Base-by-base conservation (phyloP, 148 eudicot species). In the Persicaria tinctoria region DNA sequence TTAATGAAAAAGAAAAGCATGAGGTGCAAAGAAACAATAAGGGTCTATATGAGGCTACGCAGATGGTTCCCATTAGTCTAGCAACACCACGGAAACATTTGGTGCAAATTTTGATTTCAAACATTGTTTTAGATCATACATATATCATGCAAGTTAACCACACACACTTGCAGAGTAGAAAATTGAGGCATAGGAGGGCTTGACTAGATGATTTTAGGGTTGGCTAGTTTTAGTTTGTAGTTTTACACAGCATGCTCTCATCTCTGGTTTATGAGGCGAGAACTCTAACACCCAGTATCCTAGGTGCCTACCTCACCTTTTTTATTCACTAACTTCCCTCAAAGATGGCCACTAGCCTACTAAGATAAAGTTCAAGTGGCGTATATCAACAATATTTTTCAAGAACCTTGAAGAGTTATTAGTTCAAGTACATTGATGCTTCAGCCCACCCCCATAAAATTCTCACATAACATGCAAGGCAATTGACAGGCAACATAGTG, bases 401-500 rank as follows among this genome's bases (percentile, higher is more conserved):
- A 50, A 50, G 53, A 50, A 50, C 53, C 12, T 50, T 7, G 11
- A 50, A 7, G 53, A 8, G 11, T 50, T 50, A 50, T 50, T 50
- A 12, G 53, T 12, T 50, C 53, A 50, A 50, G 9, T 8, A 50
- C 12, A 12, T 7, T 7, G 8, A 9, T 50, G 11, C 1, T 2
- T 50, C 11, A 50, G 12, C 53, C 53, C 53, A 50, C 12, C 53
- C 3, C 6, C 53, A 50, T 50, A 50, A 50, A 50, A 8, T 50
- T 9, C 53, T 8, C 53, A 50, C 60, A n/a, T n/a, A 14, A 6
- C 2, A 55, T 55, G 7, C 60, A 16, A 16, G 5, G 7, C 17
- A 55, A 55, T 2, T 17, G 20, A 12, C n/a, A 55, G 5, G n/a
- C 1, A 55, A 55, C 1, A 55, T 14, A 55, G 8, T 84, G 86